phyloP scores from a whole-genome alignment of 2,329 filamentous ascomycete species.

The Fusarium sarcochroum region DNA sequence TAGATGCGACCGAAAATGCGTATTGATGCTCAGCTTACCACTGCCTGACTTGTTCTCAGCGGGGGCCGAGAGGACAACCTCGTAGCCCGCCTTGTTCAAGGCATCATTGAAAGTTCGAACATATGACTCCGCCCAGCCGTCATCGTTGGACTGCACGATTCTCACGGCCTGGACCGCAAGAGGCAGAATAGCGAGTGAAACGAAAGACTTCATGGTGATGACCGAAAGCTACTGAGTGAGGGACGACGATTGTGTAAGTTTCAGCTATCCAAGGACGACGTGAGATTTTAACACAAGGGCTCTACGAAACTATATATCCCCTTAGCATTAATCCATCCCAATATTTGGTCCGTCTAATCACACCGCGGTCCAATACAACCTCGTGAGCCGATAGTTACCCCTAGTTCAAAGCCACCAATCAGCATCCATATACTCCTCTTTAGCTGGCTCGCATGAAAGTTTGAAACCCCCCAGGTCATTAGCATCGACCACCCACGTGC shows the following conservation, averaged over 20 bases:
- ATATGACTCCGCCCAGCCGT: conserved; percentile 81
- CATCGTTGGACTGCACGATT: conserved; percentile 77
- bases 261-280: background rate
- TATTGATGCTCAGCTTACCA: conserved; percentile 56
- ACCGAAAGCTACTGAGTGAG: background rate
- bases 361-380: conserved; percentile 38
- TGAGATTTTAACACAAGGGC: background rate
- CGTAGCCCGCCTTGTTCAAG: conserved; percentile 68
- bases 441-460: conserved; percentile 33
- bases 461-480: conserved; percentile 36
- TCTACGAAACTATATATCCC: conserved; percentile 31
- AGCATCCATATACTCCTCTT: conserved; percentile 16
- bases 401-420: conserved; percentile 34
- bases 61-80: conserved; percentile 75
- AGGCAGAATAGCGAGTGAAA: conserved; percentile 42
- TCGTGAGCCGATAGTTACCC: conserved; percentile 19
- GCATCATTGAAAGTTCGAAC: conserved; percentile 71
- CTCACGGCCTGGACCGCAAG: conserved; percentile 58
- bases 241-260: background rate
- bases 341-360: conserved; percentile 37
- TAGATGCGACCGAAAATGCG: background rate
- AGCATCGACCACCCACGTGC: conserved; percentile 44
- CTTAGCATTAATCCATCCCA: conserved; percentile 38
- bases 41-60: conserved; percentile 76
- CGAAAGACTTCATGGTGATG: conserved; percentile 46